phyloP scores from a whole-genome alignment of 345 rosid species.

The Clausena lansium region DNA sequence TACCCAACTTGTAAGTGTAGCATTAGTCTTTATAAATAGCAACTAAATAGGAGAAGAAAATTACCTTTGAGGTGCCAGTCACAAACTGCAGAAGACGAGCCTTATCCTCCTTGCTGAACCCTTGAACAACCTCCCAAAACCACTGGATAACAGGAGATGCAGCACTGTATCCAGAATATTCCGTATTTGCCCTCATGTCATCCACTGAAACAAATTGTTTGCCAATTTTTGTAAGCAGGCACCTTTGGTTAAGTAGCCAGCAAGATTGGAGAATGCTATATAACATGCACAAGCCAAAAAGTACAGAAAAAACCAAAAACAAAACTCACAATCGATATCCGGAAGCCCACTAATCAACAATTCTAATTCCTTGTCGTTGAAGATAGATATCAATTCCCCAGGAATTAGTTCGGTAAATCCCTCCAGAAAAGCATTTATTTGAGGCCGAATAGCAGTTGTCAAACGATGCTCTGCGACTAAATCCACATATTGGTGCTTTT shows the following conservation, averaged over 20 bases:
- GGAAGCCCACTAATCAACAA: conserved; percentile 94
- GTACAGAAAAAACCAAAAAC: background rate
- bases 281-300: background rate
- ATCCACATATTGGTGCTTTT: conserved; percentile 91
- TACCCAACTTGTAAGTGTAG: no score
- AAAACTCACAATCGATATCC: conserved; percentile 82
- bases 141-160: conserved; percentile 93
- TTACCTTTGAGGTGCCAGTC: conserved; percentile 96
- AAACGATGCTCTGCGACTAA: conserved; percentile 84
- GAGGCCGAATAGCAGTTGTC: conserved; percentile 98
- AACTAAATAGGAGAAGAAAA: background rate
- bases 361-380: conserved; percentile 93
- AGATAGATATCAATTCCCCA: conserved; percentile 77
- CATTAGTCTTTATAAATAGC: background rate
- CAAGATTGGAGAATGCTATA: background rate
- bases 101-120: conserved; percentile 94
- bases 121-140: conserved; percentile 99
- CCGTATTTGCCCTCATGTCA: conserved; percentile 86
- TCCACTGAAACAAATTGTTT: conserved; percentile 56
- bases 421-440: conserved; percentile 85
- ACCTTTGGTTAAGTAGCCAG: background rate
- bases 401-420: conserved; percentile 82
- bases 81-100: conserved; percentile 96
- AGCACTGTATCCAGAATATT: conserved; percentile 90
- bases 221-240: conserved; percentile 3